Base-by-base conservation (phyloP, 768 basidiomycete species). In the Pisolithus marmoratus region DNA sequence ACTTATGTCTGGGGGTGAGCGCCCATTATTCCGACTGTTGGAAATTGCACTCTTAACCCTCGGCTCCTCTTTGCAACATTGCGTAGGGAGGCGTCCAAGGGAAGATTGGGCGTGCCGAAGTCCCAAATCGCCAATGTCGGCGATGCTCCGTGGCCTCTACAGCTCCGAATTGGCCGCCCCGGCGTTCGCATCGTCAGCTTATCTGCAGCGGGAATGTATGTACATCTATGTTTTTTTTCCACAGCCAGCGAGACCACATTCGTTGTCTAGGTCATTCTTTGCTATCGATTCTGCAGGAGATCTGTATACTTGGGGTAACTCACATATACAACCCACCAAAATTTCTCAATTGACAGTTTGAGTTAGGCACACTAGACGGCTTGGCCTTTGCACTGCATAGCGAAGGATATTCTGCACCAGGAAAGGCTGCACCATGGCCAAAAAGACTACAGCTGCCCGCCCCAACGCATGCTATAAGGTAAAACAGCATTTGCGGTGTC, bases 171-270 rank as follows among this genome's bases (percentile, higher is more conserved):
- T 43, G 58, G 48, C 38, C 27, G 14, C 9, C 80, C 80, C 14
- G 77, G 76, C 29, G 76, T 71, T 17, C 78, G 81, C 12, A 78
- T 93, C 50, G 87, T 94, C 37, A 80, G 73, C 54, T 71, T 94
- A 38, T 78, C 81, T 38, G 88, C 91, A 0, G 85, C 89, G 19
- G 93, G 93, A 62, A 92, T 87, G 91, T 89, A 60, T 56, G 82
- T 69, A 29, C 24, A 48, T 50, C 42, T 5, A 37, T 38, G 29
- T 46, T 40, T 44, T 22, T 46, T 40, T 44, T 22, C 46, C 37
- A 31, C 54, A 48, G 23, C 27, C 44, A 46, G 46, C 43, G 53
- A 45, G 26, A 49, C 38, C 8, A 27, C 38, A 31, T 23, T 31
- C n/a, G 26, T 31, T 45, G 38, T 49, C 22, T 53, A 93, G 90